These are phyloP conservation scores for Linum usitatissimum DNA, from an alignment of 345 rosid genomes.

Conservation along the genomic window DNA sequence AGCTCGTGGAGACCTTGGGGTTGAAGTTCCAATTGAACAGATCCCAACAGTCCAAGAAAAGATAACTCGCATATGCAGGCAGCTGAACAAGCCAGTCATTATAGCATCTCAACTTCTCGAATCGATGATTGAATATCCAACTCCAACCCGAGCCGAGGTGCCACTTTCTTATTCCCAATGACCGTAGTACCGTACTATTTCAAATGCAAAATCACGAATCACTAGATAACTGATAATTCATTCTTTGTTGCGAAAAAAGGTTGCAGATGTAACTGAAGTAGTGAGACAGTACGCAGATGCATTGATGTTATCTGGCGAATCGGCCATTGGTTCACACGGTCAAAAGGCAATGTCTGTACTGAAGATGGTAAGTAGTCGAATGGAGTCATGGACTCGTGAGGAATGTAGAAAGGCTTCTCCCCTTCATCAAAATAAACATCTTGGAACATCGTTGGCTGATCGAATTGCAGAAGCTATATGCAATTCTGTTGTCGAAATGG, in stretches of 20 bases:
- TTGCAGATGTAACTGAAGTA: slow-evolving; percentile 18
- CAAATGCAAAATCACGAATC: not conserved
- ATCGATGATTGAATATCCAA: slow-evolving; percentile 20
- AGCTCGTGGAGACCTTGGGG: slow-evolving; percentile 19
- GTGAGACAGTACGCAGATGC: slow-evolving; percentile 20
- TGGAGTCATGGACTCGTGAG: not conserved
- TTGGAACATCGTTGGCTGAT: not conserved
- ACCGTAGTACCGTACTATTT: not conserved
- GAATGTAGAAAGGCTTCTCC: not conserved
- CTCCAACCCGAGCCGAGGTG: slow-evolving; percentile 22
- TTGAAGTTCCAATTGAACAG: slow-evolving; percentile 16
- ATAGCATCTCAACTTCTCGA: slow-evolving; percentile 20
- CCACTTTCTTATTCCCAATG: not conserved
- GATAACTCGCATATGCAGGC: slow-evolving; percentile 13
- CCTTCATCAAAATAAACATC: not conserved
- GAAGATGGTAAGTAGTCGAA: not conserved
- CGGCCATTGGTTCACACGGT: slow-evolving; percentile 5
- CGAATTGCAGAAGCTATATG: not conserved
- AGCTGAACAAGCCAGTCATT: slow-evolving; percentile 19
- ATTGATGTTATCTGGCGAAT: slow-evolving; percentile 19
- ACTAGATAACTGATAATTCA: not conserved
- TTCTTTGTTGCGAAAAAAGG: not conserved
- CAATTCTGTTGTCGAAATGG: not conserved
- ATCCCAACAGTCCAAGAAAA: slow-evolving; percentile 12
- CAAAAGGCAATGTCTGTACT: slow-evolving; percentile 2